phyloP scores from a whole-genome alignment of 495 filamentous ascomycete species.

The Hypoxylon rickii region DNA sequence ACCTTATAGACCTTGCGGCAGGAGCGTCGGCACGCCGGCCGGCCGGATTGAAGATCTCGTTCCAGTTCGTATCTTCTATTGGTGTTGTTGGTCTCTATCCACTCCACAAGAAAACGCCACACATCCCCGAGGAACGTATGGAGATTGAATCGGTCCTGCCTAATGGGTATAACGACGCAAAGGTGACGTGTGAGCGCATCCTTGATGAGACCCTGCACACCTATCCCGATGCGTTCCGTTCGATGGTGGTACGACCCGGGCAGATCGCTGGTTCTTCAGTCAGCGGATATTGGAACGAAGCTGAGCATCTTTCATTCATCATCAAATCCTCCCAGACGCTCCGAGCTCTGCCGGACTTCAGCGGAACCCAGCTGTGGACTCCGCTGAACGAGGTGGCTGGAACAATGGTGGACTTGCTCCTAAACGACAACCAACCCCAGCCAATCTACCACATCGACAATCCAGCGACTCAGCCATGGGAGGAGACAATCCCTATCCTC shows the following conservation, averaged over 20 bases:
- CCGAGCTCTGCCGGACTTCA: slow-evolving; percentile 47
- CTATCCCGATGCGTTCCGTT: slow-evolving; percentile 47
- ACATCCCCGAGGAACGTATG: slow-evolving; percentile 44
- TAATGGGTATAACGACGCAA: slow-evolving; percentile 57
- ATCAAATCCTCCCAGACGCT: slow-evolving; percentile 58
- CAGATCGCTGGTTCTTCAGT: slow-evolving; percentile 56
- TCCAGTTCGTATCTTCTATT: slow-evolving; percentile 63
- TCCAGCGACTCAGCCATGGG: slow-evolving; percentile 41
- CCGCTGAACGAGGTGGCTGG: slow-evolving; percentile 54
- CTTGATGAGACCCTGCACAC: slow-evolving; percentile 53
- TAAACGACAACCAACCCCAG: slow-evolving; percentile 23
- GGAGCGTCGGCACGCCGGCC: slow-evolving; percentile 34
- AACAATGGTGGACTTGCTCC: slow-evolving; percentile 34
- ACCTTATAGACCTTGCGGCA: slow-evolving; percentile 51
- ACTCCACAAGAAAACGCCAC: slow-evolving; percentile 27
- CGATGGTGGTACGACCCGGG: slow-evolving; percentile 52
- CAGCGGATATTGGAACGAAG: slow-evolving; percentile 58
- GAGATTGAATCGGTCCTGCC: slow-evolving; percentile 44
- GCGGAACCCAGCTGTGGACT: slow-evolving; percentile 52
- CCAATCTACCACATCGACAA: slow-evolving; percentile 62
- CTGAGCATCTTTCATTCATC: slow-evolving; percentile 55
- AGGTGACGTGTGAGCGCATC: slow-evolving; percentile 56
- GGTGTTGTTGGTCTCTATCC: slow-evolving; percentile 52
- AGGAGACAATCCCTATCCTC: slow-evolving; percentile 46
- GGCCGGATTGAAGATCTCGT: slow-evolving; percentile 38